Percentiles rank a stretch among this genome's conserved stretches.
Conservation (phyloP, 306 rosid species). For the Echinosophora koreensis region DNA sequence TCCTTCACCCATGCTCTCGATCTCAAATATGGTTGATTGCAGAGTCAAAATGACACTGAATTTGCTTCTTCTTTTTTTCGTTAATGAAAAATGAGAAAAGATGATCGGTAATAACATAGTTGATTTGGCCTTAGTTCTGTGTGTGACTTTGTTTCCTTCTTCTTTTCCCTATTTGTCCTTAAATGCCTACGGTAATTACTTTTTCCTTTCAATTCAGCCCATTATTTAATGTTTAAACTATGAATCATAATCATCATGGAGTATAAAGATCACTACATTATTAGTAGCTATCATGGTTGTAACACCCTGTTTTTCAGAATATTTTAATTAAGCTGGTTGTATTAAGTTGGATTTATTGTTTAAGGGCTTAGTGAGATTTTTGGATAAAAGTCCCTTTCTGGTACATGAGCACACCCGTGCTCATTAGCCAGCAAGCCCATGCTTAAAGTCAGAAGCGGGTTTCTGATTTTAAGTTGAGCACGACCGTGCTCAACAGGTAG, state of each 20-base stretch:
- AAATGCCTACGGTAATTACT: slow-evolving; percentile 22
- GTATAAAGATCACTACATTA: neutral
- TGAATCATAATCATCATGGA: neutral
- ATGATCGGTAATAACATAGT: slow-evolving; percentile 5
- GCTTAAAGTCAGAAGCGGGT: no score
- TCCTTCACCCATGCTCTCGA: neutral
- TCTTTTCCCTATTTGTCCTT: neutral
- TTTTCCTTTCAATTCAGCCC: neutral
- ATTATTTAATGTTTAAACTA: neutral
- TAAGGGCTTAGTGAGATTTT: no score
- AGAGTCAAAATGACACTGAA: slow-evolving; percentile 26
- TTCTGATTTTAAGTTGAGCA: no score
- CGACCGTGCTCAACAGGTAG: no score
- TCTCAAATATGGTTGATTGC: slow-evolving; percentile 4
- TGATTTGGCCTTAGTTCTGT: slow-evolving; percentile 20
- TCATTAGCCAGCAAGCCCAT: no score
- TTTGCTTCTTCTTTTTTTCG: neutral
- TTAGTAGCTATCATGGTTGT: neutral
- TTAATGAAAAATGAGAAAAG: neutral
- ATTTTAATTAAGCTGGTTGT: no score
- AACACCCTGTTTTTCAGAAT: no score
- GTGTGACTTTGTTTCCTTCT: slow-evolving; percentile 3
- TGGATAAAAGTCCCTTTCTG: no score
- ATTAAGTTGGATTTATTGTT: no score
- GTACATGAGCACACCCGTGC: no score